Conservation (phyloP, 2,329 filamentous ascomycete species). For the Dryadomyces quercus-mongolicae region DNA sequence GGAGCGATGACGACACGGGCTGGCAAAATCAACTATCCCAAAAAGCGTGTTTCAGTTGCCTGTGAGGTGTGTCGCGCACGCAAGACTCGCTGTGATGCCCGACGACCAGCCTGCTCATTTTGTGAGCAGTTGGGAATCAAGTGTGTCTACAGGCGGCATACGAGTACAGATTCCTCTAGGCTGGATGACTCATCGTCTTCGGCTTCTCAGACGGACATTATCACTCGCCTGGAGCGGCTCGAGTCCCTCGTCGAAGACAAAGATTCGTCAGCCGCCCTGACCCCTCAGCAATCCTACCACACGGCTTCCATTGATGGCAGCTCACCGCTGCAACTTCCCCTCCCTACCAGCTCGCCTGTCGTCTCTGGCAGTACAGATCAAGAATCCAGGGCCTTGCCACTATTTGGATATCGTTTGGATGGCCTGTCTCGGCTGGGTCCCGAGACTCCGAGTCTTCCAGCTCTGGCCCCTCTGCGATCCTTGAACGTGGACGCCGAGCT, state of each 20-base stretch:
- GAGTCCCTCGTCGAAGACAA: too few relatives aligned
- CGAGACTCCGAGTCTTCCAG: background rate
- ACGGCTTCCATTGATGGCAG: too few relatives aligned
- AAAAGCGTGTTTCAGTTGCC: slow-evolving; percentile 13
- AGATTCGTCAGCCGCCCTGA: too few relatives aligned
- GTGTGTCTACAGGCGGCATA: background rate
- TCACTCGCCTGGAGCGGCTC: too few relatives aligned
- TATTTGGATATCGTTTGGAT: background rate
- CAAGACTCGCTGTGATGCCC: slow-evolving; percentile 12
- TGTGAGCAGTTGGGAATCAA: background rate
- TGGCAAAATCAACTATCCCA: slow-evolving; percentile 11
- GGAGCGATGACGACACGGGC: background rate
- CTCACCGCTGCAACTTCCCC: too few relatives aligned
- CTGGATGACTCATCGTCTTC: too few relatives aligned
- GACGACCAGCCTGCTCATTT: slow-evolving; percentile 9
- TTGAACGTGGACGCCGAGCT: background rate
- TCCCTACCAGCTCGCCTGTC: background rate
- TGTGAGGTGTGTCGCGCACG: slow-evolving; percentile 13
- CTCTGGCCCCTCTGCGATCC: background rate
- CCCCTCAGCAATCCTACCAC: too few relatives aligned
- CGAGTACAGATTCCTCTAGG: background rate
- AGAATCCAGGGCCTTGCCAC: too few relatives aligned
- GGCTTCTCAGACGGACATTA: too few relatives aligned
- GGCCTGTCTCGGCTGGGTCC: background rate
- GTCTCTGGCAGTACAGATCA: background rate